Conservation (phyloP, 345 rosid species). For the Mercurialis annua region DNA sequence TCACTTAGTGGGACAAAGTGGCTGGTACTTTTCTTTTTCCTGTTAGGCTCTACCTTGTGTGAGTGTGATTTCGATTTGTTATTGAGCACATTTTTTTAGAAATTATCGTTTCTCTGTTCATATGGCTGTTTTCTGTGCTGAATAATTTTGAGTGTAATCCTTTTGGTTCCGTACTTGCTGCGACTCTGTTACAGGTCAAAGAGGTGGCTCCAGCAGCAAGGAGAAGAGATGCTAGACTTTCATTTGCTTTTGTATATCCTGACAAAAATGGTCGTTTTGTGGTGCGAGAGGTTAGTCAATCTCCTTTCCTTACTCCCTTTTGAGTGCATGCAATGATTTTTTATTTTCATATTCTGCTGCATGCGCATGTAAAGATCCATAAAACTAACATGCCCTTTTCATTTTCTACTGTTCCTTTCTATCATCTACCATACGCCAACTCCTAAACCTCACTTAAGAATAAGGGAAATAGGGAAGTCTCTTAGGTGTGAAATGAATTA, state of each 20-base stretch:
- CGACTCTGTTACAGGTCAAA: constrained; percentile 49
- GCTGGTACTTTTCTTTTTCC: background rate
- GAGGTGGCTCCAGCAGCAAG: constrained; percentile 92
- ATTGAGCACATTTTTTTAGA: background rate
- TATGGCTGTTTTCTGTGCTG: background rate
- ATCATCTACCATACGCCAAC: background rate
- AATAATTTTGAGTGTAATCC: background rate
- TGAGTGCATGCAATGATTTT: background rate
- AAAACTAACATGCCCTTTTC: background rate
- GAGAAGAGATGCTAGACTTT: constrained; percentile 81
- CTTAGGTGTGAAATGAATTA: background rate
- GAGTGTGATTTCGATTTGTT: background rate
- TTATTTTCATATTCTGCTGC: background rate
- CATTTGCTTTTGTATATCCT: constrained; percentile 91
- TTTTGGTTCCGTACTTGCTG: constrained; percentile 9
- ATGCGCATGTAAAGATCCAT: background rate
- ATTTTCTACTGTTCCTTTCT: background rate
- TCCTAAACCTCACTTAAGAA: background rate
- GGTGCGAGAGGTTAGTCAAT: constrained; percentile 57
- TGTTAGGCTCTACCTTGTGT: background rate
- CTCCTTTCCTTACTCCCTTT: background rate
- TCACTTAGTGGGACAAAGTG: background rate
- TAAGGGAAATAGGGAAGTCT: no score
- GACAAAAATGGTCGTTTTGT: constrained; percentile 71
- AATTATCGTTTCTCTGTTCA: background rate